Evolutionary conservation across 108 stramenopile species (phyloP), one percentile per base, ranked within the genome.

Genomic region (Conticribra weissflogii): DNA sequence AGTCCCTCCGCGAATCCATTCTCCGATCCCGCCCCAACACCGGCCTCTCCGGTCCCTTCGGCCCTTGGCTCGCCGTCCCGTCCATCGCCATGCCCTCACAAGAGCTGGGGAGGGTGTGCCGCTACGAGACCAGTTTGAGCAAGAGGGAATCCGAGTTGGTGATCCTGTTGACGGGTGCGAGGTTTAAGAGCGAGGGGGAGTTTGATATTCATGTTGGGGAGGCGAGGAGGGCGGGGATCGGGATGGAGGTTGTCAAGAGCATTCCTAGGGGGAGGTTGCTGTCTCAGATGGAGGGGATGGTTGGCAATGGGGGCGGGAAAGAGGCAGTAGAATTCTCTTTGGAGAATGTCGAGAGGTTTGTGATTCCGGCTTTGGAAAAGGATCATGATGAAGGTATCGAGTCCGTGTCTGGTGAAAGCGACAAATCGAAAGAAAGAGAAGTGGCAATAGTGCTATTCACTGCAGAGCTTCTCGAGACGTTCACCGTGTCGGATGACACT

Each of bases 1-100:
- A 58, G 31, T 52, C 80, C 24, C 77, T 93, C 19, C 85, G 83
- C 3, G 68, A 86, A 12, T 49, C 57, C 24, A 93, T 93, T 63
- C 65, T 93, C 49, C 58, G 61, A 0, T 74, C 81, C 18, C 88
- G 92, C 25, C 85, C 85, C 17, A 61, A 83, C 7, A 94, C 93
- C 9, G 93, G 93, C 1, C 66, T 94, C 28, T 81, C 79, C 21
- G 93, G 93, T 15, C 93, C 93, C 0, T 94, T 94, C 63, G 90
- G 90, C n/a, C 91, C 91, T 19, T 92, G 91, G 93, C 62, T 94
- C 34, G 82, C 88, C 12, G 68, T 86, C 17, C 90, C 93, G 2
- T 32, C 46, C 3, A 94, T 91, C 61, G 90, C 88, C 16, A 41
- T 71, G 32, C 88, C 89, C 9, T 81, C 88, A 0, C 88, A 89